Conservation (phyloP, 2,329 filamentous ascomycete genomes). For the Sclerotinia sclerotiorum region DNA sequence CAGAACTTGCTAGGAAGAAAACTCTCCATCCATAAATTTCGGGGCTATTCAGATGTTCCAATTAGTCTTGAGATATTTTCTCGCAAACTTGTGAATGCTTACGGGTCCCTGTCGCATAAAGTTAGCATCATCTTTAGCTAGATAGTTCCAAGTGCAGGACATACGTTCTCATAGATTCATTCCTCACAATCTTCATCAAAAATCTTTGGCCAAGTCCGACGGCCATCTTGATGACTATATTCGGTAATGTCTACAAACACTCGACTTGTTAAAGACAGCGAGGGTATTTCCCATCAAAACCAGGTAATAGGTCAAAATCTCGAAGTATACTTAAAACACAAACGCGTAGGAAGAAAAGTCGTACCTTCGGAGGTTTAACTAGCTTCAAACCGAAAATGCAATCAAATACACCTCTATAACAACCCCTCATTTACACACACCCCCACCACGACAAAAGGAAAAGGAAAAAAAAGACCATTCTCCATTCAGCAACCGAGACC, state of each 20-base stretch:
- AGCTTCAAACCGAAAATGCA: neutral
- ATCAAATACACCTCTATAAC: neutral
- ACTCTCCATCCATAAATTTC: constrained; percentile 56
- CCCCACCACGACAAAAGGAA: no score
- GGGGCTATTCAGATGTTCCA: constrained; percentile 28
- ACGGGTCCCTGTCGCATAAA: constrained; percentile 15
- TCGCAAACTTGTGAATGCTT: neutral
- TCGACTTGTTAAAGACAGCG: neutral
- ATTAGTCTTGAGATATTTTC: neutral
- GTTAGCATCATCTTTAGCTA: neutral
- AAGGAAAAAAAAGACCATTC: neutral
- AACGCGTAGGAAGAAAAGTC: neutral
- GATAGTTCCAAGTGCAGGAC: constrained; percentile 4
- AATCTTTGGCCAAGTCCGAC: constrained; percentile 10
- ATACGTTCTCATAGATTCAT: constrained; percentile 65
- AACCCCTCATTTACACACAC: neutral
- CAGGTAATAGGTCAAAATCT: neutral
- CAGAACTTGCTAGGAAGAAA: constrained; percentile 56
- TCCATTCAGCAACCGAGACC: neutral
- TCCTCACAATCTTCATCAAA: constrained; percentile 44
- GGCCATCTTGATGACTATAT: neutral
- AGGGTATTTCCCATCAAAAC: neutral
- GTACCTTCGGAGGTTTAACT: neutral
- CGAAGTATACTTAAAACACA: neutral
- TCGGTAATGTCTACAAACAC: neutral